Base-by-base conservation (phyloP, 768 basidiomycete species). In the Russula virescens region DNA sequence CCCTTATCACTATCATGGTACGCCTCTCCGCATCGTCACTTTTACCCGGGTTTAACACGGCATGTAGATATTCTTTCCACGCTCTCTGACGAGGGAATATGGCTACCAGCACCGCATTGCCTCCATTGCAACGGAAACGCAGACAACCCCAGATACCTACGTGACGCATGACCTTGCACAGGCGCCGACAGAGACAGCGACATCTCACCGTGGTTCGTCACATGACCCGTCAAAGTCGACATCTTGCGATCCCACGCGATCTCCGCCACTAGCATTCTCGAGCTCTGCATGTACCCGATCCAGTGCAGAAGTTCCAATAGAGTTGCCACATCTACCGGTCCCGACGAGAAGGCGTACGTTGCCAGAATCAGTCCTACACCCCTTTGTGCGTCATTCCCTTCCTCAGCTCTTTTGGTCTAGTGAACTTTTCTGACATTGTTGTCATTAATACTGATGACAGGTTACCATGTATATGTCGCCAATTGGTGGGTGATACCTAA, bases 1-100 rank as follows among this genome's bases (percentile, higher is more conserved):
- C 90, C 26, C 83, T 84, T 19, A 88, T 92, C 25, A 93, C 91
- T 4, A 78, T 93, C 35, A 78, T 92, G 35, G 90, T 90, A 69
- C 69, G 84, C 73, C 60, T 28, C 42, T 8, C 46, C n/a, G 6
- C n/a, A 45, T 25, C 48, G 52, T 34, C 53, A 31, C 58, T 48
- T 38, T 7, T 40, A 31, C 42, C 43, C 28, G 53, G 50, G 34
- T 25, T 49, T 40, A 23, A 23, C 34, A 26, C 55, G 8, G n/a
- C 47, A 42, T 31, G 7, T 40, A 89, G 87, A 81, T 90, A 47
- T 90, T 90, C 75, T 90, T 90, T 76, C 89, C 89, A 40, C 87
- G 87, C 49, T 88, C 88, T 3, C 78, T 88, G 58, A 80, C 81
- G 4, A 77, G 76, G 28, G 87, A 89, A 73, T 75, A 80, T 6